Evolutionary conservation across 345 rosid genomes (phyloP).

Genomic region (Citrus medica): DNA sequence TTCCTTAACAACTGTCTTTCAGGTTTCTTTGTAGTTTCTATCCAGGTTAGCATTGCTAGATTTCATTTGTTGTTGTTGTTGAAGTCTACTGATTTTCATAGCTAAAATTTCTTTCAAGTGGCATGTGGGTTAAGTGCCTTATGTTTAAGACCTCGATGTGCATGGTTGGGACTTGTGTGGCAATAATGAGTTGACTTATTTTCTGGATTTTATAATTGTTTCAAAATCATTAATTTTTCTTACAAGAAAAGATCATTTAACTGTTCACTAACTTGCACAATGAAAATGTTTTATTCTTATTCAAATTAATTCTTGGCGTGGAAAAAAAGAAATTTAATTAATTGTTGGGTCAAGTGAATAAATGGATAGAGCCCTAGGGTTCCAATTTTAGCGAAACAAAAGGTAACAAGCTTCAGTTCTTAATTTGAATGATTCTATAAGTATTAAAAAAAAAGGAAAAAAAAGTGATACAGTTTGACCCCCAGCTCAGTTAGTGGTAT

Average conservation of each 20-base stretch:
- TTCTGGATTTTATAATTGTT: neutral
- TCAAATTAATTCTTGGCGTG: neutral
- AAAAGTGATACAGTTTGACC: neutral
- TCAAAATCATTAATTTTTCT: neutral
- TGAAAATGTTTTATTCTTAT: neutral
- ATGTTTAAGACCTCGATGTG: neutral
- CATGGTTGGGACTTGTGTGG: neutral
- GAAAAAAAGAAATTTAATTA: neutral
- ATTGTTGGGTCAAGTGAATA: neutral
- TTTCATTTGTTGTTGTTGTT: neutral
- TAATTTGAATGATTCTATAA: neutral
- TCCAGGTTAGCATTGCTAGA: neutral
- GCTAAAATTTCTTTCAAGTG: neutral
- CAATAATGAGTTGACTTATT: neutral
- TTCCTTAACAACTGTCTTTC: neutral
- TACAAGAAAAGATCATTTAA: neutral
- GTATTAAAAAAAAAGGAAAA: too few species aligned
- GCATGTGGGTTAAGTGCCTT: neutral
- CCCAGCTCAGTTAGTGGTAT: neutral
- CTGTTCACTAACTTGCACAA: neutral
- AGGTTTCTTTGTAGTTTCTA: neutral
- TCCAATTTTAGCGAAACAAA: neutral
- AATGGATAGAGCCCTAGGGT: neutral
- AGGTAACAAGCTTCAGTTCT: neutral
- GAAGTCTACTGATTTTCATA: neutral